Evolutionary conservation across 345 rosid species (phyloP).

Genomic region (Firmiana major): DNA sequence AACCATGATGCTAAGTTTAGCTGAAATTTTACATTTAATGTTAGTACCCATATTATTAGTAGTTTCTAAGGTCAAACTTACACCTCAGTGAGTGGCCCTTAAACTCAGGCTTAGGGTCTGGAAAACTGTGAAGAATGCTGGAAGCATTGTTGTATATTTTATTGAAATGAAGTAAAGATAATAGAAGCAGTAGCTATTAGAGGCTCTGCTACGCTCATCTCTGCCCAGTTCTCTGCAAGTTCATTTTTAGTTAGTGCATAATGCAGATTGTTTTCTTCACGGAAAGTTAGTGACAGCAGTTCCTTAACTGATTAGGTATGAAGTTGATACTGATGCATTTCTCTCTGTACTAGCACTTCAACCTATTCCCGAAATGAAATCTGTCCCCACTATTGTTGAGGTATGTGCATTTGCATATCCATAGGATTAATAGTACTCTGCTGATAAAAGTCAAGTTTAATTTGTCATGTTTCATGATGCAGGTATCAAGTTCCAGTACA

Average conservation of each 20-base stretch:
- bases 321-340: constrained; percentile 88
- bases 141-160: neutral
- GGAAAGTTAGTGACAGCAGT: constrained; percentile 26
- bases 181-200: neutral
- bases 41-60: neutral
- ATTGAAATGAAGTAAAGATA: neutral
- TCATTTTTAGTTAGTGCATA: constrained; percentile 1
- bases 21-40: neutral
- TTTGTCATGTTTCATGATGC: constrained; percentile 23
- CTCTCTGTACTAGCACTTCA: constrained; percentile 93
- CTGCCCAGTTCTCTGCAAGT: neutral
- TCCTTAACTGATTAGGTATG: constrained; percentile 59
- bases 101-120: neutral
- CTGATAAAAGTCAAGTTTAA: constrained; percentile 6
- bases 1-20: neutral
- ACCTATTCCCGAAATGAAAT: constrained; percentile 64
- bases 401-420: constrained; percentile 30
- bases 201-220: neutral
- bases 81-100: neutral
- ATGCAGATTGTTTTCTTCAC: neutral
- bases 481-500: constrained; percentile 77
- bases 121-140: neutral
- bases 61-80: neutral
- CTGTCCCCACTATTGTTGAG: constrained; percentile 93
- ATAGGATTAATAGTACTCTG: neutral